Conservation (phyloP, 352 stramenopile genomes). For the Phytophthora litchii region DNA sequence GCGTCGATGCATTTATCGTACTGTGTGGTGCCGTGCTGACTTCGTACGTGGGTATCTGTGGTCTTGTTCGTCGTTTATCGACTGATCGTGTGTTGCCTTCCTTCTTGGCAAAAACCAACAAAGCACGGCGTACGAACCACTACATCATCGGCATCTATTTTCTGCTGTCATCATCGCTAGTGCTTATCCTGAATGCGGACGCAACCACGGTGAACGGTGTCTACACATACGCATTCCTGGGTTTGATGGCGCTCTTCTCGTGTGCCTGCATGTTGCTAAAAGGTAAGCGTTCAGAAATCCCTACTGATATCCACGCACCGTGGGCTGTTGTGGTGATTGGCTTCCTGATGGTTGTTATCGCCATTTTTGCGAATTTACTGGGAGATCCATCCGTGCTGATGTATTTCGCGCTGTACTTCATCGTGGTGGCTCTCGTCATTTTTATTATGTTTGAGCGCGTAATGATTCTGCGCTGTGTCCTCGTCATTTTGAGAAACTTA, state of each 20-base stretch:
- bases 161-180: constrained; percentile 59
- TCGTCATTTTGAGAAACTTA: constrained; percentile 45
- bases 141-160: constrained; percentile 81
- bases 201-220: constrained; percentile 77
- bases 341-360: constrained; percentile 49
- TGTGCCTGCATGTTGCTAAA: constrained; percentile 86
- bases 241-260: constrained; percentile 85
- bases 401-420: constrained; percentile 66
- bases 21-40: constrained; percentile 85
- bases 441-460: constrained; percentile 67
- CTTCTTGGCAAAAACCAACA: constrained; percentile 58
- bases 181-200: constrained; percentile 76
- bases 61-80: constrained; percentile 73
- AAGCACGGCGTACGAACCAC: constrained; percentile 65
- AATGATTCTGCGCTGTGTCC: constrained; percentile 37
- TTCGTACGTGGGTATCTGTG: constrained; percentile 80
- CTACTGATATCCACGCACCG: constrained; percentile 59
- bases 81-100: constrained; percentile 62
- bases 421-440: constrained; percentile 46
- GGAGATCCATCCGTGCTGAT: constrained; percentile 52
- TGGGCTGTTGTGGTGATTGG: constrained; percentile 48
- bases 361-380: constrained; percentile 55
- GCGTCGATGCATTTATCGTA: constrained; percentile 86
- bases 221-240: constrained; percentile 88
- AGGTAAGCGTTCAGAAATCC: constrained; percentile 78